phyloP scores from a whole-genome alignment of 108 stramenopile genomes.

The Cyclotella choctawhatcheeana region DNA sequence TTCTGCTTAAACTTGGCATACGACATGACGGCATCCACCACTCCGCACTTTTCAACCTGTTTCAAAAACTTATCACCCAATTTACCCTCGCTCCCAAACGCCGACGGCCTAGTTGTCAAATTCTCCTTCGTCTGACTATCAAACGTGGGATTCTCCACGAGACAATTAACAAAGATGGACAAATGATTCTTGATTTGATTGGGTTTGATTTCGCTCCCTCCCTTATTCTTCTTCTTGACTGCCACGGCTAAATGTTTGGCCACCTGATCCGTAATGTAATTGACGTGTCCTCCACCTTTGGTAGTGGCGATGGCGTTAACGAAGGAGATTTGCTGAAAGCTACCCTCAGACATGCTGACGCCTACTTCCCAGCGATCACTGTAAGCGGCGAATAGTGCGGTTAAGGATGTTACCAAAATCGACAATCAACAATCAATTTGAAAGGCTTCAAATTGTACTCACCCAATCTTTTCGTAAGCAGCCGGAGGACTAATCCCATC shows the following conservation, averaged over 20 bases:
- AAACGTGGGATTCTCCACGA: conserved; percentile 98
- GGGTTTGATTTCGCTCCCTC: conserved; percentile 85
- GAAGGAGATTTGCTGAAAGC: conserved; percentile 95
- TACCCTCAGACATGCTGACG: conserved; percentile 86
- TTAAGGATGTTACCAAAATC: no score
- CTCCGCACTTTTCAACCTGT: conserved; percentile 89
- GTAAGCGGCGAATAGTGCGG: no score
- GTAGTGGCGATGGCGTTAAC: conserved; percentile 96
- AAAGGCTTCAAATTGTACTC: no score
- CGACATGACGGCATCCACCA: conserved; percentile 86
- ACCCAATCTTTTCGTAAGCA: conserved; percentile 87
- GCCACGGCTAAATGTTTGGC: conserved; percentile 56
- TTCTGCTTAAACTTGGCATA: conserved; percentile 93
- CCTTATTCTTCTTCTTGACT: conserved; percentile 96
- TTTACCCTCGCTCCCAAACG: conserved; percentile 74
- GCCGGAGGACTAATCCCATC: conserved; percentile 84
- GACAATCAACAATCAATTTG: no score
- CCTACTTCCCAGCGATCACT: no score
- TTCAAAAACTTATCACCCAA: conserved; percentile 88
- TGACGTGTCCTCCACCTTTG: conserved; percentile 96
- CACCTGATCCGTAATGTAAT: conserved; percentile 91
- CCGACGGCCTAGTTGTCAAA: conserved; percentile 80
- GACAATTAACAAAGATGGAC: conserved; percentile 92
- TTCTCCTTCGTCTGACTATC: conserved; percentile 99
- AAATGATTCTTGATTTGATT: conserved; percentile 96